A percentile compares a stretch with the other conserved stretches of the same genome.
Conservation (phyloP, 2,329 filamentous ascomycete genomes). For the Aspergillus brunneoviolaceus region DNA sequence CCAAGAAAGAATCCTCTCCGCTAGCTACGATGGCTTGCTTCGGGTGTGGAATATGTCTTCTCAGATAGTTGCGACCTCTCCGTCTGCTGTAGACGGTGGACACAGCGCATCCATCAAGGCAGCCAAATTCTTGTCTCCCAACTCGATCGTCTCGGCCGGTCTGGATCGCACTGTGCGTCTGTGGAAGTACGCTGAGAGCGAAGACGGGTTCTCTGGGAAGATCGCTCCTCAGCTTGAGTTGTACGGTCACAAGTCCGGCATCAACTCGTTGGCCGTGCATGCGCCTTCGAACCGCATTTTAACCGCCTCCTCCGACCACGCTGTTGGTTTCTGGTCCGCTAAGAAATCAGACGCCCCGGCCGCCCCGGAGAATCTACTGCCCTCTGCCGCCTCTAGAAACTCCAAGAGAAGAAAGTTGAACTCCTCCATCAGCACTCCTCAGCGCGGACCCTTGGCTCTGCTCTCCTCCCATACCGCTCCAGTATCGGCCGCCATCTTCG, state of each 20-base stretch:
- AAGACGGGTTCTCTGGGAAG: conserved; percentile 58
- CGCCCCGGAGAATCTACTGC: conserved; percentile 68
- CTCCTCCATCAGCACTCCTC: conserved; percentile 57
- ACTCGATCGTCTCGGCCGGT: conserved; percentile 77
- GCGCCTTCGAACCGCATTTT: conserved; percentile 73
- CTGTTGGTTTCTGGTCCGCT: conserved; percentile 84
- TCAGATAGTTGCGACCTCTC: conserved; percentile 76
- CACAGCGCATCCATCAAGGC: conserved; percentile 76
- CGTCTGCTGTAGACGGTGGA: conserved; percentile 64
- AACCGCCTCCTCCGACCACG: conserved; percentile 80
- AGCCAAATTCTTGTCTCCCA: conserved; percentile 77
- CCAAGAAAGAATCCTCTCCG: conserved; percentile 79
- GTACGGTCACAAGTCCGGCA: conserved; percentile 73
- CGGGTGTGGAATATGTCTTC: conserved; percentile 88
- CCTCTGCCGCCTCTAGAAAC: conserved; percentile 60
- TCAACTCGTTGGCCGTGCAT: conserved; percentile 75
- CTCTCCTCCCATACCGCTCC: conserved; percentile 70
- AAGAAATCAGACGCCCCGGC: conserved; percentile 73
- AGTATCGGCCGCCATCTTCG: conserved; percentile 80
- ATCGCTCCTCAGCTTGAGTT: conserved; percentile 76
- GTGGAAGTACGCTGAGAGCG: conserved; percentile 79
- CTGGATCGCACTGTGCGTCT: conserved; percentile 82
- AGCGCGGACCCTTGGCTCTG: conserved; percentile 76
- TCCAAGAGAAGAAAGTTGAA: conserved; percentile 77
- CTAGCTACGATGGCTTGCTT: conserved; percentile 85